These are phyloP conservation scores for Arachis hypogaea DNA, from an alignment of 306 rosid genomes.

Conservation along the genomic window DNA sequence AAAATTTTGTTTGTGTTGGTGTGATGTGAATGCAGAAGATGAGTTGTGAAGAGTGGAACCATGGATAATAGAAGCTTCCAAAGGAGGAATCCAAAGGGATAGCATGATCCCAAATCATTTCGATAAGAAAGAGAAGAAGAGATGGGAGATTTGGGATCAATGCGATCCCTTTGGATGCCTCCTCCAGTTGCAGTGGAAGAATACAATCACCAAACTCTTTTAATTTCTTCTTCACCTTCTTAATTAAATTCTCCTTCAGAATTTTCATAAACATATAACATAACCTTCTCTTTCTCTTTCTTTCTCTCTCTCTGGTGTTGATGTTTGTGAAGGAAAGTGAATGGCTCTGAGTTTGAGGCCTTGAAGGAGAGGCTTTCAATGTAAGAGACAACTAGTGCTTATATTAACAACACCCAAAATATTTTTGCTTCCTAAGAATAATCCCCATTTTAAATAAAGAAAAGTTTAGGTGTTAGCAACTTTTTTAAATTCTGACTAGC, in stretches of 20 bases:
- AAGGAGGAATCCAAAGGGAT: constrained; percentile 66
- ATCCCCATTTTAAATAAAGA: no score
- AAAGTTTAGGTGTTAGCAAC: no score
- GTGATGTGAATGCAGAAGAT: no score
- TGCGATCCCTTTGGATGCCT: constrained; percentile 74
- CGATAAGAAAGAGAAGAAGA: not conserved
- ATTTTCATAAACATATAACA: no score
- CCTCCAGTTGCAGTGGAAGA: constrained; percentile 53
- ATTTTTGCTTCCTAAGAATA: not conserved
- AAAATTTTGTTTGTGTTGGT: no score
- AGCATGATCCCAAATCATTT: constrained; percentile 53
- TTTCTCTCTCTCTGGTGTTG: constrained; percentile 5
- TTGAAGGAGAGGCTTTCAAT: constrained; percentile 44
- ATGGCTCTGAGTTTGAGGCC: constrained; percentile 40
- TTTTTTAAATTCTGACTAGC: no score
- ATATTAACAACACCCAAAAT: constrained; percentile 32
- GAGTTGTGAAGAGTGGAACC: not conserved
- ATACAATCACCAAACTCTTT: constrained; percentile 13
- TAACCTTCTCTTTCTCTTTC: constrained; percentile 15
- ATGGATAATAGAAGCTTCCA: constrained; percentile 47
- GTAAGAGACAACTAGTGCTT: constrained; percentile 44
- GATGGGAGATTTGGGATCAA: constrained; percentile 48
- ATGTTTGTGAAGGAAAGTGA: constrained; percentile 35
- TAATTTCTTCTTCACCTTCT: not conserved
- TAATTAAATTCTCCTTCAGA: not conserved